phyloP scores from a whole-genome alignment of 164 flowering plant genomes.

The Vitis amurensis region DNA sequence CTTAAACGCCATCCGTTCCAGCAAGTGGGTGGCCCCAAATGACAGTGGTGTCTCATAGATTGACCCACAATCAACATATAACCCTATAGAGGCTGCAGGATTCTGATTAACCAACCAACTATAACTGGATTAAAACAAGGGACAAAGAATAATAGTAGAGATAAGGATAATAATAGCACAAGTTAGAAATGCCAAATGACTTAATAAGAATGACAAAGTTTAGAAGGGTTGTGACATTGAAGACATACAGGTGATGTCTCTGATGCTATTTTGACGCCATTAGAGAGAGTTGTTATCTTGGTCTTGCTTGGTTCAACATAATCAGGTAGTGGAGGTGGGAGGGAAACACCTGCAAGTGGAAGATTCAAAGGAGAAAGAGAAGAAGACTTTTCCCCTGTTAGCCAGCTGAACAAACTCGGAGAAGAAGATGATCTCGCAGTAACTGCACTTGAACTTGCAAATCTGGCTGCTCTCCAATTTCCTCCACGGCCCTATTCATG shows the following conservation, averaged over 20 bases:
- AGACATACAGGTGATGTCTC: constrained; percentile 62
- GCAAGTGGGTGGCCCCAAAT: constrained; percentile 47
- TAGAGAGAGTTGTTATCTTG: constrained; percentile 72
- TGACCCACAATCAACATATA: constrained; percentile 54
- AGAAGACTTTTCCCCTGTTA: constrained; percentile 57
- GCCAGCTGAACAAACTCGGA: constrained; percentile 75
- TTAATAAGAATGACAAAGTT: background rate
- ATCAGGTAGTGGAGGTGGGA: constrained; percentile 79
- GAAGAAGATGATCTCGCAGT: constrained; percentile 47
- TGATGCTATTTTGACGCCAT: constrained; percentile 83
- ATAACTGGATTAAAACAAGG: background rate
- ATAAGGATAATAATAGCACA: background rate
- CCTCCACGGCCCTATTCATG: constrained; percentile 41
- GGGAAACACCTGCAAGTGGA: constrained; percentile 58
- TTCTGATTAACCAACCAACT: constrained; percentile 26
- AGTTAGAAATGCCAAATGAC: background rate
- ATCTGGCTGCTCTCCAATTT: constrained; percentile 40
- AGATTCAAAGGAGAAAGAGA: constrained; percentile 59
- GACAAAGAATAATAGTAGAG: background rate
- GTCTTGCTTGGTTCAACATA: constrained; percentile 69
- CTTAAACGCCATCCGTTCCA: constrained; percentile 61
- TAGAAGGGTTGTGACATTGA: background rate
- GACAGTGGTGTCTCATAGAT: constrained; percentile 43
- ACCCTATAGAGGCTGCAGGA: constrained; percentile 56
- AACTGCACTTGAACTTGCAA: constrained; percentile 56